A percentile compares a stretch with the other conserved stretches of the same genome.
Conservation (phyloP, 1,284 basidiomycete species). For the Heterobasidion irregulare region DNA sequence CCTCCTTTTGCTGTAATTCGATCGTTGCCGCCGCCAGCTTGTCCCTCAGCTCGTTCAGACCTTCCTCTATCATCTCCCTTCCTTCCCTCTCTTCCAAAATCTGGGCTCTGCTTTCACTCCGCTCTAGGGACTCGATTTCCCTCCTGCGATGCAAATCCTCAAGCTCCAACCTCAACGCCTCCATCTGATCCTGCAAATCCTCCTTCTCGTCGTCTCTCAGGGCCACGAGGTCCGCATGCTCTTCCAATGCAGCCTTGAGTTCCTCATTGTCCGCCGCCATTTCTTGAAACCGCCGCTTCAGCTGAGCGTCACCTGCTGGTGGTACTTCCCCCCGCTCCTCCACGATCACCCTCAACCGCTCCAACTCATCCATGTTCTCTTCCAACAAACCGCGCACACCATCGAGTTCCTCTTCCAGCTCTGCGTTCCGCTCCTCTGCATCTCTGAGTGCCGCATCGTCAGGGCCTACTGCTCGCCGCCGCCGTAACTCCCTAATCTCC, state of each 20-base stretch:
- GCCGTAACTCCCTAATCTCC: constrained; percentile 56
- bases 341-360: constrained; percentile 54
- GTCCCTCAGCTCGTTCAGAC: constrained; percentile 65
- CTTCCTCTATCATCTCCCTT: constrained; percentile 65
- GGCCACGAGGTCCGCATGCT: constrained; percentile 47
- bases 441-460: constrained; percentile 46
- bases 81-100: constrained; percentile 63
- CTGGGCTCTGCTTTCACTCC: constrained; percentile 63
- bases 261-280: constrained; percentile 63
- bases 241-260: constrained; percentile 47
- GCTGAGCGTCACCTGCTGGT: constrained; percentile 19
- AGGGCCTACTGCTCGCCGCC: constrained; percentile 26
- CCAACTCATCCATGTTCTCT: constrained; percentile 72
- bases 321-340: constrained; percentile 40
- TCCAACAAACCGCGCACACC: constrained; percentile 57
- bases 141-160: constrained; percentile 58
- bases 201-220: constrained; percentile 65
- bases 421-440: constrained; percentile 48
- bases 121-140: constrained; percentile 54
- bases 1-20: constrained; percentile 75
- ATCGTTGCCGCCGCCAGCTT: constrained; percentile 71
- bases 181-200: constrained; percentile 56
- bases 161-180: constrained; percentile 54
- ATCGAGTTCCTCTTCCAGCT: constrained; percentile 67
- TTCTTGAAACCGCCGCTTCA: constrained; percentile 41